Conservation (phyloP, 2,329 filamentous ascomycete species). For the Ophiostoma sp. region DNA sequence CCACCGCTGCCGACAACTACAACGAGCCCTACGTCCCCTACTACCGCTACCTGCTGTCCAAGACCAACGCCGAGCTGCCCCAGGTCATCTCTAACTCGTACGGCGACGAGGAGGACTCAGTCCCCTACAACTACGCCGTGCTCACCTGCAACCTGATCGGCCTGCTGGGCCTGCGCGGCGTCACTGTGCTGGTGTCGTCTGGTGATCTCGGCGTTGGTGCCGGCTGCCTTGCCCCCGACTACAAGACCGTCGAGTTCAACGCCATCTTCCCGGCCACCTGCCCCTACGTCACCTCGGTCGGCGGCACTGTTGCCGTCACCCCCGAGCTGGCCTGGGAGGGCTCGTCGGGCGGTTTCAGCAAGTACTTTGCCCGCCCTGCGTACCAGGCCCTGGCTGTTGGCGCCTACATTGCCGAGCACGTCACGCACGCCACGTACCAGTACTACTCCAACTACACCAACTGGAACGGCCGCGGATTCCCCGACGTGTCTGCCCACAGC, state of each 20-base stretch:
- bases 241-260: constrained; percentile 38
- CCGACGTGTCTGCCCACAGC: constrained; percentile 31
- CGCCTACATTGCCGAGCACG: constrained; percentile 37
- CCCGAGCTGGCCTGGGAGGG: constrained; percentile 52
- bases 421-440: constrained; percentile 37
- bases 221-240: constrained; percentile 30
- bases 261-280: constrained; percentile 41
- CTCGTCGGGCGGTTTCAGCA: constrained; percentile 50
- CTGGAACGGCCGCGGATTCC: constrained; percentile 32
- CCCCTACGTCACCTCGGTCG: constrained; percentile 59
- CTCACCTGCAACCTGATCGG: constrained; percentile 53
- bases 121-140: constrained; percentile 54
- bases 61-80: constrained; percentile 52
- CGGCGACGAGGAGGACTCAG: constrained; percentile 57
- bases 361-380: constrained; percentile 41
- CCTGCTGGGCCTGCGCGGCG: constrained; percentile 60
- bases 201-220: constrained; percentile 49
- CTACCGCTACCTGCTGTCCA: constrained; percentile 53
- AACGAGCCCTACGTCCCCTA: constrained; percentile 66
- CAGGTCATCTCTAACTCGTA: constrained; percentile 65
- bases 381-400: constrained; percentile 45
- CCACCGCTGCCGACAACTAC: constrained; percentile 37
- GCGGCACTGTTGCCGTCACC: constrained; percentile 45
- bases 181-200: constrained; percentile 59
- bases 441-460: constrained; percentile 48